Base-by-base conservation (phyloP, 257 asterid genomes). In the Euphrasia confusa region DNA sequence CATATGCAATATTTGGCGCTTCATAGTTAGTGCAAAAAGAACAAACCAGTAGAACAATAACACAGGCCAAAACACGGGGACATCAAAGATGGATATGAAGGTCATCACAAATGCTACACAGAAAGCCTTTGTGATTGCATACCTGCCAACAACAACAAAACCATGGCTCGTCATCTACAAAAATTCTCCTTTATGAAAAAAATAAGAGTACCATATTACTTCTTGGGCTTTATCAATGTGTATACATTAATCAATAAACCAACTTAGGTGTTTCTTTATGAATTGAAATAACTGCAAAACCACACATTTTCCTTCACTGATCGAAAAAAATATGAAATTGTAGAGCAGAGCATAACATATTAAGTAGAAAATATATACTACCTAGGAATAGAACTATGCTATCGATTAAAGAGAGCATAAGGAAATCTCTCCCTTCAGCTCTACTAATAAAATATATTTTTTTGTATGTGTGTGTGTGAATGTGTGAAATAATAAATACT, bases 11-110 rank as follows among this genome's bases (percentile, higher is more conserved):
- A 88, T 86, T 74, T 88, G 98, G 52, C 96, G 88, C 80, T 86
- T 91, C 98, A 91, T 85, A 37, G 96, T 91, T 30, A 91, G 88
- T 64, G 78, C 80, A 54, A 91, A 81, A 68, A 91, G 90, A 27
- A 91, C 96, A 58, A 88, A 32, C 98, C 98, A 91, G 83, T 88
- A 91, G 77, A 79, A 84, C 70, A 91, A 65, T 61, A 91, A 68
- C 71, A 91, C 81, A 45, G 98, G 98, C 98, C 98, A 91, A 72
- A 88, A 91, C 53, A 86, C 98, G 2, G 95, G 96, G 67, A 91
- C 96, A 65, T 91, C 98, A 49, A 88, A 88, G 70, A 88, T 65
- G 53, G 96, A 88, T 58, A 91, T 85, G 85, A 88, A 82, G 72
- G 96, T 91, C 96, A 91, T 82, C 60, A 70, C 56, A 72, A 91